Conservation (phyloP, 345 rosid species). For the Euphorbia tirucalli region DNA sequence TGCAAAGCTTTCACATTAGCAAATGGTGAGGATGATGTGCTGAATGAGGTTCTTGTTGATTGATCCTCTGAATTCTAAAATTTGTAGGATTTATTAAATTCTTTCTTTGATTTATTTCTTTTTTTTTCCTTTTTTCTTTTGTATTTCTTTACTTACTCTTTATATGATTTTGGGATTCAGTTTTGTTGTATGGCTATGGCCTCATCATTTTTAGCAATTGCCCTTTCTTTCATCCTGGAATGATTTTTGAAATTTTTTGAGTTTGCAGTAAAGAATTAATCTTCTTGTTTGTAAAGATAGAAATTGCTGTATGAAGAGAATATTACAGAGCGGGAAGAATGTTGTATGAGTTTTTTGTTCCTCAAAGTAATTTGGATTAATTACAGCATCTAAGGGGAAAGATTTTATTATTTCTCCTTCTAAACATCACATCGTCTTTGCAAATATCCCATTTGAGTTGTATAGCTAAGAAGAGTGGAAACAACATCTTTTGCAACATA, state of each 20-base stretch:
- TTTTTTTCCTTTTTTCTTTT: too few relatives aligned
- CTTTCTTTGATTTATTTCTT: constrained; percentile 39
- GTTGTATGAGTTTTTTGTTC: constrained; percentile 36
- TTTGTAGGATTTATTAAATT: constrained; percentile 64
- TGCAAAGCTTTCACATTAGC: constrained; percentile 73
- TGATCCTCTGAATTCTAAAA: constrained; percentile 55
- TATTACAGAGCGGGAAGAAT: too few relatives aligned
- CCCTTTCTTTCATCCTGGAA: constrained; percentile 31
- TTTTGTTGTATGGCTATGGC: constrained; percentile 42
- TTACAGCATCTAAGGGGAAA: constrained; percentile 26
- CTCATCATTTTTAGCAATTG: constrained; percentile 32
- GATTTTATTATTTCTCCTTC: constrained; percentile 23
- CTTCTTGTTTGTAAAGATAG: constrained; percentile 46
- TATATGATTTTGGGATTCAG: constrained; percentile 42
- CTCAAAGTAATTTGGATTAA: constrained; percentile 31
- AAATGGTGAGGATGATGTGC: constrained; percentile 83
- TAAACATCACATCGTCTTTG: constrained; percentile 3
- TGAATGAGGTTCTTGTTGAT: constrained; percentile 84
- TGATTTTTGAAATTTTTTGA: constrained; percentile 39
- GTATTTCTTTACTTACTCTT: constrained; percentile 36
- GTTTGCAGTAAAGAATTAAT: constrained; percentile 34
- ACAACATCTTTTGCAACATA: background rate
- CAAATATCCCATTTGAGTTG: constrained; percentile 8
- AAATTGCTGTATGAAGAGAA: constrained; percentile 39
- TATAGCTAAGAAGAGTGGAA: too few relatives aligned